These are phyloP conservation scores for Garcia nutans DNA, from an alignment of 345 rosid genomes.

Conservation along the genomic window DNA sequence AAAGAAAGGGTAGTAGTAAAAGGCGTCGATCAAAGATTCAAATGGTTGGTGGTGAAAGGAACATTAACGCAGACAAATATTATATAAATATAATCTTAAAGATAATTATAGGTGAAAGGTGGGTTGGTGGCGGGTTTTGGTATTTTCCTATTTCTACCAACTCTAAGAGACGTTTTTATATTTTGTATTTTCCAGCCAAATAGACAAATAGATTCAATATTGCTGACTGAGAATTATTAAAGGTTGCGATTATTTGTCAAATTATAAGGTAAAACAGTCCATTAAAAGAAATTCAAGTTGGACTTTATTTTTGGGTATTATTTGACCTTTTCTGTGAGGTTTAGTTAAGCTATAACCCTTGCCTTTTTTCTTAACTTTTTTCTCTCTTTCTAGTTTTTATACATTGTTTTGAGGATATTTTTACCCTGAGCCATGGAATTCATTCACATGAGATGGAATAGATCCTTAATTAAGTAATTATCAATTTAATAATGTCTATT, in stretches of 20 bases:
- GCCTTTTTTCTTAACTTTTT: background rate
- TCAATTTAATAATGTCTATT: too few relatives aligned
- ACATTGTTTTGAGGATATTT: too few relatives aligned
- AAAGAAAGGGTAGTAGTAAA: conserved; percentile 16
- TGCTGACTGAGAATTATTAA: background rate
- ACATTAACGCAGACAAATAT: background rate
- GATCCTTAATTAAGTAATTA: too few relatives aligned
- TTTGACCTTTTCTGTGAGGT: too few relatives aligned
- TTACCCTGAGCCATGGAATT: too few relatives aligned
- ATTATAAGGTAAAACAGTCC: background rate
- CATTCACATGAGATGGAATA: too few relatives aligned
- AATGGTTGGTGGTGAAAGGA: conserved; percentile 31
- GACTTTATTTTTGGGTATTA: background rate
- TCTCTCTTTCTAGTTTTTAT: too few relatives aligned
- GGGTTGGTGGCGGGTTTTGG: conserved; percentile 25
- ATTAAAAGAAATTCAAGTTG: background rate
- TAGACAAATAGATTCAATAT: background rate
- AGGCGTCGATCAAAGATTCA: conserved; percentile 21
- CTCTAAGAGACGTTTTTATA: too few relatives aligned
- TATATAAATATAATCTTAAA: too few relatives aligned
- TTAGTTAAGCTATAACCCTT: background rate
- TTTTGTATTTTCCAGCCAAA: background rate
- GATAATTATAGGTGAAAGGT: too few relatives aligned
- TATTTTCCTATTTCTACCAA: too few relatives aligned
- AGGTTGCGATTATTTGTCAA: background rate